phyloP scores from a whole-genome alignment of 179 eudicot genomes.

The Spinacia oleracea region DNA sequence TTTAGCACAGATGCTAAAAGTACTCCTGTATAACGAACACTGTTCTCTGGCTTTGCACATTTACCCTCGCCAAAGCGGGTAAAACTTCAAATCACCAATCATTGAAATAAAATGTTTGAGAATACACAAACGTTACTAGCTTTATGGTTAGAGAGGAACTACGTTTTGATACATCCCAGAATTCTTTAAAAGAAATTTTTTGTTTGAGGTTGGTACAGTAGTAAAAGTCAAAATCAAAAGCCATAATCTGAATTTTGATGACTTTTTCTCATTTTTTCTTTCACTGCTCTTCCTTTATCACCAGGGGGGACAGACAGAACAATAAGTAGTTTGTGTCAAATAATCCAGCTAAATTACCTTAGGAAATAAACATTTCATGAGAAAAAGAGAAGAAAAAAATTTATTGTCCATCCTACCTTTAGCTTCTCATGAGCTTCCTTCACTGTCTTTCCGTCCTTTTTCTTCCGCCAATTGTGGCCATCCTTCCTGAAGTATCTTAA shows the following conservation, averaged over 20 bases:
- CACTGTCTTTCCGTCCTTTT: conserved; percentile 80
- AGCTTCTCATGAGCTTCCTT: conserved; percentile 86
- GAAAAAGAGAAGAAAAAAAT: background rate
- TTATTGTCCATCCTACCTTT: conserved; percentile 42
- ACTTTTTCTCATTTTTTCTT: background rate
- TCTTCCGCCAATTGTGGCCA: conserved; percentile 91
- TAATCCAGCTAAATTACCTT: background rate
- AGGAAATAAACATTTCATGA: background rate
- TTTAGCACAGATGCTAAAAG: background rate
- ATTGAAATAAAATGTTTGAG: too few relatives aligned
- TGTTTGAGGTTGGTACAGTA: background rate
- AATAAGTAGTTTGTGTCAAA: background rate
- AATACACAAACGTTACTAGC: background rate
- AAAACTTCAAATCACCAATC: too few relatives aligned
- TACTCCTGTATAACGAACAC: background rate
- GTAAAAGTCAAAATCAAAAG: background rate
- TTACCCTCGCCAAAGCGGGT: background rate
- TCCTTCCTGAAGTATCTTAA: conserved; percentile 83
- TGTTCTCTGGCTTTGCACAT: background rate
- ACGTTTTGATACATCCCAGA: background rate
- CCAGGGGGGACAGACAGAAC: background rate
- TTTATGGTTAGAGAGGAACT: background rate
- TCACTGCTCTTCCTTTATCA: background rate
- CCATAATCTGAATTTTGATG: background rate
- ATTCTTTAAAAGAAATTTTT: background rate